Evolutionary conservation across 1,284 basidiomycete species (phyloP).

Genomic region (Neonothopanus nambi): DNA sequence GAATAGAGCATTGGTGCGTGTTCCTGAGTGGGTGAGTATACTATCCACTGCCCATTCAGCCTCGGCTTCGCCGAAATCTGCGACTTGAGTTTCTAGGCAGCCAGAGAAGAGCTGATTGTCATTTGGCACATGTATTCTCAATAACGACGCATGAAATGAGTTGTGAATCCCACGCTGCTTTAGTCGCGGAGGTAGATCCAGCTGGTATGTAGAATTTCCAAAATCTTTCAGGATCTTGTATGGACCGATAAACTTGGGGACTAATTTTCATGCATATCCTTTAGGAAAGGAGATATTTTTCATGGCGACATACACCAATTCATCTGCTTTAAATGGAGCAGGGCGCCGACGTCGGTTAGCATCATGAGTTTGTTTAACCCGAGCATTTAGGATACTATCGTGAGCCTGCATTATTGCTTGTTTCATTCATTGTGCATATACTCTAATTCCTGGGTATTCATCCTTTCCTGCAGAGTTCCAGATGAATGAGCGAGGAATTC

Average conservation of each 20-base stretch:
- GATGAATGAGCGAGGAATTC: conserved; percentile 16
- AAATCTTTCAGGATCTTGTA: too few relatives aligned
- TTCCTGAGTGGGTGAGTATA: conserved; percentile 23
- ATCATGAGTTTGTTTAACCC: conserved; percentile 26
- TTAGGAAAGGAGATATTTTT: conserved; percentile 28
- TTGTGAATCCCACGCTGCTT: conserved; percentile 25
- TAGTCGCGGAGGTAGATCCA: conserved; percentile 25
- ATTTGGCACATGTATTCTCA: neutral
- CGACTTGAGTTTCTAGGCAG: conserved; percentile 13
- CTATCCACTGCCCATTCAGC: conserved; percentile 23
- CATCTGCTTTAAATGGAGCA: conserved; percentile 19
- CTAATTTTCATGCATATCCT: conserved; percentile 24
- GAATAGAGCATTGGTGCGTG: conserved; percentile 20
- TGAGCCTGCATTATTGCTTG: conserved; percentile 20
- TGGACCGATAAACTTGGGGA: conserved; percentile 31
- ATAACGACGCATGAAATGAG: conserved; percentile 14
- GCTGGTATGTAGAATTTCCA: conserved; percentile 25
- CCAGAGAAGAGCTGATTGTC: conserved; percentile 2
- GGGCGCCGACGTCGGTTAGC: conserved; percentile 22
- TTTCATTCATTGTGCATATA: conserved; percentile 22
- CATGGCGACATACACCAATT: conserved; percentile 30
- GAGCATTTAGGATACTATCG: conserved; percentile 17
- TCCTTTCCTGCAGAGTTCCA: conserved; percentile 20
- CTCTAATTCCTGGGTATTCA: conserved; percentile 24
- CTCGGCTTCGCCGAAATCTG: conserved; percentile 14